Base-by-base conservation (phyloP, 345 rosid genomes). In the Clausena lansium region DNA sequence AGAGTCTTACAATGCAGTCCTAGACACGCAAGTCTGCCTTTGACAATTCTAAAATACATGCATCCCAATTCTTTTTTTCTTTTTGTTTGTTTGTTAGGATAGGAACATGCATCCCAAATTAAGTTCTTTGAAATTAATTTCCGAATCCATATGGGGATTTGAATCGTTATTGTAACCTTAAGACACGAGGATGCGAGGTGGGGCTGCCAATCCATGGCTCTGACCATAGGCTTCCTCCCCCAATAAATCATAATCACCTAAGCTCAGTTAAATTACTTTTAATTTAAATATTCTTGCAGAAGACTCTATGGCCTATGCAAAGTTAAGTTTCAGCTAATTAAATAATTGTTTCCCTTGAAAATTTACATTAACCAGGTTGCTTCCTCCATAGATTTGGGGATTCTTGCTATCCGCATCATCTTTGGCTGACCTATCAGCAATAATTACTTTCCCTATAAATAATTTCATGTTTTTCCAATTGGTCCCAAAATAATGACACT, bases 301-400 rank as follows among this genome's bases (percentile, higher is more conserved):
- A 59, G 81, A 83, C 76, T 36, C 35, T n/a, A n/a, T n/a, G n/a
- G n/a, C n/a, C n/a, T 68, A 55, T 19, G 68, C 45, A 60, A 82
- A 32, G 50, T 79, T 39, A 22, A 73, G 80, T 55, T 77, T 73
- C 66, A 52, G 47, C 24, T 36, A 4, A 47, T 66, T 28, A 76
- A 35, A 45, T 25, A 33, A 41, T 14, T 32, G 45, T 3, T 24
- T 32, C 41, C 38, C 41, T 41, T 55, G 57, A 69, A 55, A 11
- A 55, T 63, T 63, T 64, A 61, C 39, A 54, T 67, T 77, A 73
- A 39, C 61, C 15, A 41, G 60, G 69, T 30, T 59, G 55, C 75
- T 61, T 73, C 47, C 17, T 7, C 74, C 80, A 58, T 33, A 32
- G 47, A 65, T 32, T 67, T 67, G 33, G 77, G 64, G 58, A 67